These are phyloP conservation scores for Paramecium biaurelia DNA, from an alignment of 73 alveolate species.

Conservation along the genomic window DNA sequence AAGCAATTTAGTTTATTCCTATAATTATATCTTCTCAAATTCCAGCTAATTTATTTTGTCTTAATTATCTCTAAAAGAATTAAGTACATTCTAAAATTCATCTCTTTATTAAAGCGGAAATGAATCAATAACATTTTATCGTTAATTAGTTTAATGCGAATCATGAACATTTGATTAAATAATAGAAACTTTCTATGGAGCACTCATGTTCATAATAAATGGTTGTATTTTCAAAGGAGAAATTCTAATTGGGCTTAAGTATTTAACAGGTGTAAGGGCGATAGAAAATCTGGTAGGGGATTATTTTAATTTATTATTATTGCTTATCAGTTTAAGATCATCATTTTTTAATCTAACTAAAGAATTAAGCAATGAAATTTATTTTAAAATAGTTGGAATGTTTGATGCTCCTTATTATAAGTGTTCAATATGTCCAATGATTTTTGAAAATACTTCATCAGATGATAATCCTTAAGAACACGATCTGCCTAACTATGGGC, in stretches of 20 bases:
- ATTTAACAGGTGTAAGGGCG: not conserved
- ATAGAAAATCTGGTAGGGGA: not conserved
- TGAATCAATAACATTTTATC: not conserved
- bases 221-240: slow-evolving; percentile 3
- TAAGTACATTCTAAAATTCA: not conserved
- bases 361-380: slow-evolving; percentile 1
- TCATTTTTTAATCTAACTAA: slow-evolving; percentile 48
- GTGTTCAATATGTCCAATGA: slow-evolving; percentile 1
- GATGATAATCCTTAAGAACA: not conserved
- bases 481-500: not conserved
- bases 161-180: not conserved
- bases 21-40: not conserved
- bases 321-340: not conserved
- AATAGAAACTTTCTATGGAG: slow-evolving; percentile 8
- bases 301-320: not conserved
- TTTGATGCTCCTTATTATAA: not conserved
- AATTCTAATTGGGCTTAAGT: slow-evolving; percentile 27
- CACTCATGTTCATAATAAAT: not conserved
- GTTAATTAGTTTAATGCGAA: not conserved
- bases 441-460: slow-evolving; percentile 19
- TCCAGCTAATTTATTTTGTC: not conserved
- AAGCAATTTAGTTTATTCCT: not conserved
- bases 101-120: not conserved
- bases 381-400: slow-evolving; percentile 34
- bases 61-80: not conserved